These are phyloP conservation scores for Heracleum sosnowskyi DNA, from an alignment of 129 eudicot genomes.

Conservation along the genomic window DNA sequence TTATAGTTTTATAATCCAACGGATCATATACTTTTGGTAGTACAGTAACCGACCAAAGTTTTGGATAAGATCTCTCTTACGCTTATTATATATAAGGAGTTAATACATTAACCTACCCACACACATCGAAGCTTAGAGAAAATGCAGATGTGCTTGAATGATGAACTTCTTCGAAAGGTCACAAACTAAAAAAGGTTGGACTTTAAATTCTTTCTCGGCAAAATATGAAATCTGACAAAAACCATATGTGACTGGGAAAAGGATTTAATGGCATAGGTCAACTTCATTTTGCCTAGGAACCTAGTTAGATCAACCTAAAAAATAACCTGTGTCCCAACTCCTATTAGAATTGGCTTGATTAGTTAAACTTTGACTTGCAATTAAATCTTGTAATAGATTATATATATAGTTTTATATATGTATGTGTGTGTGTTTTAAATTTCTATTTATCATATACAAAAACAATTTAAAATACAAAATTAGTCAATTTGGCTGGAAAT, in stretches of 20 bases:
- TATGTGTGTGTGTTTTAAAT: too few relatives aligned
- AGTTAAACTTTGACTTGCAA: neutral
- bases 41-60: too few relatives aligned
- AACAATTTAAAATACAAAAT: neutral
- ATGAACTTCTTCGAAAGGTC: neutral
- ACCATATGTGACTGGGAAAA: neutral
- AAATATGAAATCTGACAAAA: neutral
- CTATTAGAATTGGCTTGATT: neutral
- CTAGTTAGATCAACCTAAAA: neutral
- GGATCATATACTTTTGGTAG: too few relatives aligned
- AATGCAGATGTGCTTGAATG: neutral
- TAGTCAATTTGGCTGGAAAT: neutral
- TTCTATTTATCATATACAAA: too few relatives aligned
- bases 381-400: neutral
- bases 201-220: neutral
- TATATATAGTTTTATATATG: neutral
- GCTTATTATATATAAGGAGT: too few relatives aligned
- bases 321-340: neutral
- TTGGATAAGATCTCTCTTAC: too few relatives aligned
- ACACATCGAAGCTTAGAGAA: neutral
- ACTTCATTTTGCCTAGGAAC: neutral
- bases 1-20: too few relatives aligned
- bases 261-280: neutral
- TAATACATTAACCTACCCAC: too few relatives aligned
- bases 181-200: neutral